These are phyloP conservation scores for Clonostachys sp. DNA, from an alignment of 2,329 filamentous ascomycete genomes.

Conservation along the genomic window DNA sequence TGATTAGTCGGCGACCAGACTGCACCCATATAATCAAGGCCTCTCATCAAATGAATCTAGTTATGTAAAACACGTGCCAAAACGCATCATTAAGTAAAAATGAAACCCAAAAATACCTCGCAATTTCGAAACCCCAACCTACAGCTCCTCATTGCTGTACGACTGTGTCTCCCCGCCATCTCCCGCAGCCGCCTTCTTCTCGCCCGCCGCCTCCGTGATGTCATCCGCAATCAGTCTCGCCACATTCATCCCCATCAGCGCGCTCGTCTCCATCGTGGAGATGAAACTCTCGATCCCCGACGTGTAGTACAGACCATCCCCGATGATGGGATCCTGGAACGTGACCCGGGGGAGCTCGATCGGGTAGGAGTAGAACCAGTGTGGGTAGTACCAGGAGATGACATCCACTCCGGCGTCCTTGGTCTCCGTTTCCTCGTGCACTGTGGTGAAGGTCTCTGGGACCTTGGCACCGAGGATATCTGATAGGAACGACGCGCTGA, in stretches of 20 bases:
- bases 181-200: neutral
- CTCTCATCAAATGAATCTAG: too few relatives aligned
- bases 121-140: too few relatives aligned
- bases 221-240: conserved; percentile 66
- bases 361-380: conserved; percentile 82
- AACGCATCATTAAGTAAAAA: too few relatives aligned
- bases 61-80: too few relatives aligned
- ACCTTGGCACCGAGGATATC: conserved; percentile 43
- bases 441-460: conserved; percentile 29
- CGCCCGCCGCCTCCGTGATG: conserved; percentile 7
- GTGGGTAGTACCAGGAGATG: conserved; percentile 74
- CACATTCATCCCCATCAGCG: conserved; percentile 85
- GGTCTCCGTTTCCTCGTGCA: conserved; percentile 18
- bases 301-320: conserved; percentile 64
- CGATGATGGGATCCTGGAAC: conserved; percentile 76
- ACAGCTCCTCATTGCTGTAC: neutral
- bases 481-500: conserved; percentile 49
- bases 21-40: too few relatives aligned
- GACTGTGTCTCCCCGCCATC: neutral
- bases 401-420: conserved; percentile 18
- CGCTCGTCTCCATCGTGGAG: conserved; percentile 95
- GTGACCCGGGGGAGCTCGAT: conserved; percentile 78
- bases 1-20: too few relatives aligned
- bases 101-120: too few relatives aligned
- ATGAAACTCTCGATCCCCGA: conserved; percentile 88